Base-by-base conservation (phyloP, 306 rosid genomes). In the Cicer arietinum region DNA sequence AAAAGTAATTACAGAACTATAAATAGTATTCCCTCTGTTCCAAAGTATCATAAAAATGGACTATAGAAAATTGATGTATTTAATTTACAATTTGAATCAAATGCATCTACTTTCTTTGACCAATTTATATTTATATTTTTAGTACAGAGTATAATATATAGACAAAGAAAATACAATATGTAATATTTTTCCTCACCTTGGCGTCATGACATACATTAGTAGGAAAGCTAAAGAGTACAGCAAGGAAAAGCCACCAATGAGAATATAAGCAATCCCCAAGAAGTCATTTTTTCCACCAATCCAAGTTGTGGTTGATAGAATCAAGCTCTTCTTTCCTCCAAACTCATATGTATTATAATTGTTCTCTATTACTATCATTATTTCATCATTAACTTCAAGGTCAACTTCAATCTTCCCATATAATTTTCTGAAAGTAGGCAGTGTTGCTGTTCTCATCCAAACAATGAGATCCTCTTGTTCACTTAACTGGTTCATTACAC, bases 271-370 rank as follows among this genome's bases (percentile, higher is more conserved):
- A 18, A 83, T 17, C 44, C 98, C 98, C 56, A 93, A 82, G 71
- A 86, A 83, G 73, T 91, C 76, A 65, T 91, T 93, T 79, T 84
- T 89, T 42, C 98, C 98, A 54, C 98, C 97, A 79, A 93, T 88
- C 98, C 98, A 93, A 53, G 90, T 88, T 17, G 98, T 85, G 22
- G 98, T 91, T 64, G 98, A 93, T 77, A 93, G 93, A 67, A 93
- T 82, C 73, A 91, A 51, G 62, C 85, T 91, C 85, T 93, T 93
- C 47, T 64, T 88, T 67, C 96, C 98, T 17, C 77, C 87, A 66
- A 90, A 93, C 76, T 87, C 78, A 47, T 90, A 93, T 14, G 98
- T 91, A 76, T 93, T 93, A 43, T 93, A 93, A 64, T 93, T 93
- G 81, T 93, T 93, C 85, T 90, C 66, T 74, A 93, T 88, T 22